A percentile compares a stretch with the other conserved stretches of the same genome.
Conservation (phyloP, 176 grass and related monocot species). For the Rhipidocladum racemiflorum region DNA sequence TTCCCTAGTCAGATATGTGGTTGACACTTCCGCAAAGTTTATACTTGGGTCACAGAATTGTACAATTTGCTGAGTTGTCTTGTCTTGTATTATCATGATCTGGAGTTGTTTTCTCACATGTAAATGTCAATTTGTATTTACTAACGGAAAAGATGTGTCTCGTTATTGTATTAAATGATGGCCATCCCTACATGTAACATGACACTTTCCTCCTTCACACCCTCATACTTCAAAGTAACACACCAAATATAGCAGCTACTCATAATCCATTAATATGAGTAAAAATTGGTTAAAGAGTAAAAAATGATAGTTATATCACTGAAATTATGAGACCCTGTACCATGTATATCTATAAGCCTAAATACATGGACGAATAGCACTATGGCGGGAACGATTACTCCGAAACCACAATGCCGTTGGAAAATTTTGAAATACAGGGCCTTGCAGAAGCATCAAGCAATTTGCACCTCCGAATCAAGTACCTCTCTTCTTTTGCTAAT, state of each 20-base stretch:
- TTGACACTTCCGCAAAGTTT: not conserved
- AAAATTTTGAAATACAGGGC: not conserved
- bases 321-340: not conserved
- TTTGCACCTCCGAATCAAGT: not conserved
- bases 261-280: not conserved
- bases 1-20: not conserved
- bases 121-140: not conserved
- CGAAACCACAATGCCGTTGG: not conserved
- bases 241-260: not conserved
- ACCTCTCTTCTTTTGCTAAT: not conserved
- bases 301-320: not conserved
- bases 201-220: not conserved
- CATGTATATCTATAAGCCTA: not conserved
- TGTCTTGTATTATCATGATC: not conserved
- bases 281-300: not conserved
- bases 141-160: not conserved
- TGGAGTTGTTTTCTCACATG: conserved; percentile 2
- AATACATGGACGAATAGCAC: not conserved
- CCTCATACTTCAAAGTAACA: not conserved
- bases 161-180: conserved; percentile 11
- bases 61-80: not conserved
- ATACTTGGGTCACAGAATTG: not conserved
- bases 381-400: not conserved
- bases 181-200: not conserved
- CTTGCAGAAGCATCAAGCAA: not conserved